Conservation (phyloP, 768 basidiomycete species). For the Podaxis sp. region DNA sequence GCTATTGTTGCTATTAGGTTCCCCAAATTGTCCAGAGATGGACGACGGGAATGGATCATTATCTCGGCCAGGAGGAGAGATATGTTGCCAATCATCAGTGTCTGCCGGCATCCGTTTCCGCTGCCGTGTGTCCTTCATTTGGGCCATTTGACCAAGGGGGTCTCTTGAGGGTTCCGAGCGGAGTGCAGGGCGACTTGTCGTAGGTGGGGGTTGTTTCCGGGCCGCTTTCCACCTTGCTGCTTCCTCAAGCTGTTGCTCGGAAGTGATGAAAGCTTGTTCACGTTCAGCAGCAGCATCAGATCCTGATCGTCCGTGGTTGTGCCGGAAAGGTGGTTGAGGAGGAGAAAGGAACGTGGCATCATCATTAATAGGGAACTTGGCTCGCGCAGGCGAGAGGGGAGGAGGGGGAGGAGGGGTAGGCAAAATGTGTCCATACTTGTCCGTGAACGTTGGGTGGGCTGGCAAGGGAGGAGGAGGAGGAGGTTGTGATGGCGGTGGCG, state of each 20-base stretch:
- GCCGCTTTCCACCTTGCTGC: slow-evolving; percentile 15
- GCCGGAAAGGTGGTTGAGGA: slow-evolving; percentile 24
- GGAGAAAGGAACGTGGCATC: slow-evolving; percentile 33
- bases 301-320: slow-evolving; percentile 37
- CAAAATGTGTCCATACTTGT: slow-evolving; percentile 26
- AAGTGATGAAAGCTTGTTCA: slow-evolving; percentile 34
- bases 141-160: slow-evolving; percentile 5
- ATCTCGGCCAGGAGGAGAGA: slow-evolving; percentile 18
- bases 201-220: slow-evolving; percentile 12
- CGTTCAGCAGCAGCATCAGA: slow-evolving; percentile 51
- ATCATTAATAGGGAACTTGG: slow-evolving; percentile 32
- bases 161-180: slow-evolving; percentile 10
- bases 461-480: slow-evolving; percentile 28
- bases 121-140: slow-evolving; percentile 17
- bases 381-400: slow-evolving; percentile 41
- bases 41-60: slow-evolving; percentile 23
- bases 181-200: slow-evolving; percentile 5
- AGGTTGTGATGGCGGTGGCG: slow-evolving; percentile 22
- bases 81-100: slow-evolving; percentile 19
- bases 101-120: slow-evolving; percentile 22
- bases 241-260: slow-evolving; percentile 33
- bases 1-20: slow-evolving; percentile 22
- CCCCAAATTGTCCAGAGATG: slow-evolving; percentile 8
- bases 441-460: slow-evolving; percentile 21
- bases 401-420: slow-evolving; percentile 36